Evolutionary conservation across 179 eudicot genomes (phyloP), one percentile per base, ranked within the genome.

Genomic region (Sideroxylon spinosum): DNA sequence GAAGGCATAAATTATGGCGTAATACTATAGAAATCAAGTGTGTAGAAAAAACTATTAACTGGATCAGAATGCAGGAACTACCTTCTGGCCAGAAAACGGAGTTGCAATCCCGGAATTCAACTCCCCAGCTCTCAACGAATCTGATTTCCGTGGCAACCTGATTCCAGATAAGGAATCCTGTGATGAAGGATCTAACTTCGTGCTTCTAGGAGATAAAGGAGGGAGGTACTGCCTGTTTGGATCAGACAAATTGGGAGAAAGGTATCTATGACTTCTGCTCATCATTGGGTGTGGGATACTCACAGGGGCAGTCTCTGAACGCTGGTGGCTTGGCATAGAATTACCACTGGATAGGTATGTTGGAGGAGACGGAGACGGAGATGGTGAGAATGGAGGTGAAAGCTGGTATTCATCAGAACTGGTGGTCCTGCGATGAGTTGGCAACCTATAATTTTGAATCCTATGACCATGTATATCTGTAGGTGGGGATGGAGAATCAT

Each of bases 371-470:
- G 97, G 96, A 19, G 95, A 89, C 64, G 97, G 91, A 82, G 97
- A 91, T 29, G 93, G 89, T 25, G 99, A 95, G 81, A 93, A 92
- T 49, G 99, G 99, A 75, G 99, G 99, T 71, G 99, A 95, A 78
- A 90, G 87, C 72, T 84, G 86, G 78, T 90, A 85, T 78, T 93
- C 99, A 22, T 91, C 94, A 78, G 82, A 87, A 78, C 84, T 82
- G 71, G 82, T 71, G 28, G 78, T 71, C 80, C 69, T 89, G 14
- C 86, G 82, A 80, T 86, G 90, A 62, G 90, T 78, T 2, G 85
- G 80, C 26, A 53, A 72, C 83, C 89, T 85, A 82, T 78, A 87
- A 75, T 82, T 85, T 25, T 85, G 90, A 85, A 87, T 75, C 80
- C 91, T 89, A 56, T 87, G 88, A 44, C 87, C 87, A 60, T 87